Base-by-base conservation (phyloP, 306 rosid genomes). In the Cajanus cajan region DNA sequence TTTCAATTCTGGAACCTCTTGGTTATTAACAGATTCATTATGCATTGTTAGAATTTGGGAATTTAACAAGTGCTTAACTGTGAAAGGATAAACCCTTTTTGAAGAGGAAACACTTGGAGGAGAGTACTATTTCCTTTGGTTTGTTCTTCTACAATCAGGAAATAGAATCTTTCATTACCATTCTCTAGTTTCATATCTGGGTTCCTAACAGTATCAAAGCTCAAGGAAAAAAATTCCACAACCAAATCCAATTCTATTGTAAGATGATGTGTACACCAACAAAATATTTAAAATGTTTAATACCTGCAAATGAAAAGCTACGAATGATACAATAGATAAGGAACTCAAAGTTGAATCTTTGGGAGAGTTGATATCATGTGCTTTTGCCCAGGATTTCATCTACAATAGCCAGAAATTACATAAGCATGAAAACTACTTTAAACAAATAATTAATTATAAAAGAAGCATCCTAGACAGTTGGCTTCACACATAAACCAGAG, bases 271-370 rank as follows among this genome's bases (percentile, higher is more conserved):
- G 34, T 70, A 21, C 8, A 22, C 22, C 36, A 80, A 70, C 14
- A 22, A 80, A 45, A 47, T 48, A 68, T 59, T 25, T 50, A 57
- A 72, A 69, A 80, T 16, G 40, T 68, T 65, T 5, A 39, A 40
- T 83, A 86, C 90, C 90, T 86, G 90, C 73, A 86, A 78, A 83
- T 86, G 90, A 62, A 86, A 81, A 74, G 82, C 84, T 39, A 86
- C 90, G 16, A 83, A 41, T 12, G 79, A 86, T 33, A 86, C 31
- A 73, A 86, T 81, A 16, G 87, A 83, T 4, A 86, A 78, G 34
- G 90, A 86, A 68, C 82, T 86, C 82, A 86, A n/a, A 28, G 90
- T 83, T 2, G 62, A 57, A 48, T 86, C 87, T 63, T 24, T 83
- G 80, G 90, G 78, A 78, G 86, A 77, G 79, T 86, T 86, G 77